These are phyloP conservation scores for Cadophora malorum DNA, from an alignment of 2,329 filamentous ascomycete genomes.

Conservation along the genomic window DNA sequence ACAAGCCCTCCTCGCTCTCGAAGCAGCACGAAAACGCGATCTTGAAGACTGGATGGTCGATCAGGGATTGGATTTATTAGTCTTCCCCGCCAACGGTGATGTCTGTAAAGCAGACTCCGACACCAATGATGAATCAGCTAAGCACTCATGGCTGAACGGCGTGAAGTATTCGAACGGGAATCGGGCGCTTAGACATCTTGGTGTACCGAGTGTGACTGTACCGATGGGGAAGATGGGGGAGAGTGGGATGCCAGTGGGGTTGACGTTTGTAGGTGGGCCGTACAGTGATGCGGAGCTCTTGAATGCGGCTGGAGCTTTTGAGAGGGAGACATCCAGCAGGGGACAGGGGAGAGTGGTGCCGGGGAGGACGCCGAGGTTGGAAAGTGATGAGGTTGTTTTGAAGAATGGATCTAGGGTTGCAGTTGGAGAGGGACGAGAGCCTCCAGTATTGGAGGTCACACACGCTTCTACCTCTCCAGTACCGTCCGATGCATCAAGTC, in stretches of 20 bases:
- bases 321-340: not conserved
- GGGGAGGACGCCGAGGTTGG: not conserved
- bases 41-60: not conserved
- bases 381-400: not conserved
- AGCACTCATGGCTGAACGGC: constrained; percentile 55
- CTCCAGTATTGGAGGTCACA: not conserved
- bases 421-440: not conserved
- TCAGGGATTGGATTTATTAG: not conserved
- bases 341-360: not conserved
- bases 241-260: constrained; percentile 57
- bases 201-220: constrained; percentile 59
- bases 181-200: constrained; percentile 58
- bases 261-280: constrained; percentile 58
- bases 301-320: not conserved
- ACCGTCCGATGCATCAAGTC: not conserved
- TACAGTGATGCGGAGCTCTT: constrained; percentile 51
- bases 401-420: not conserved
- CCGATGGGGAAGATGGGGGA: constrained; percentile 43
- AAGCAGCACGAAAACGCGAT: not conserved
- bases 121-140: not conserved
- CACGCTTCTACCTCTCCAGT: not conserved
- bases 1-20: not conserved
- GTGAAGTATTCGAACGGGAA: constrained; percentile 62
- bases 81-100: not conserved
- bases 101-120: not conserved